phyloP scores from a whole-genome alignment of 208 protist species.

The Porcisia deanei region DNA sequence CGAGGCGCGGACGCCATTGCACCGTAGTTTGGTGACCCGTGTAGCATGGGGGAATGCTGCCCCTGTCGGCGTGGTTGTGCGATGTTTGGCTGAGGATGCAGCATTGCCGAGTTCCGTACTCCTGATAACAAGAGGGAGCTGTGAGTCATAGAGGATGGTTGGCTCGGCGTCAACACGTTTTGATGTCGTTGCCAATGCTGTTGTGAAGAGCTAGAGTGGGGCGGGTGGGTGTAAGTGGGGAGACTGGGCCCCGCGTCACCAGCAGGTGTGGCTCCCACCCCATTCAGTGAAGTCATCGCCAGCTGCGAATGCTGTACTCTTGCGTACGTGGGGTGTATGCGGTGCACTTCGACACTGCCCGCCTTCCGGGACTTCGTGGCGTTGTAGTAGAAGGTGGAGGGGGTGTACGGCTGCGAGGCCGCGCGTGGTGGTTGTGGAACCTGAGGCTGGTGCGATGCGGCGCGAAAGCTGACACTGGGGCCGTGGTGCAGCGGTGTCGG shows the following conservation, averaged over 20 bases:
- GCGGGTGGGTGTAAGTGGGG: background rate
- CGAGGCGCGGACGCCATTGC: background rate
- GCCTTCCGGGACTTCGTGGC: background rate
- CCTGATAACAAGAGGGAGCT: background rate
- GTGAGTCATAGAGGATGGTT: background rate
- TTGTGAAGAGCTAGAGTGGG: background rate
- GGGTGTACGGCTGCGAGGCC: slow-evolving; percentile 18
- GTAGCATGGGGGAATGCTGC: slow-evolving; percentile 5
- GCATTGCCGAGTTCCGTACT: background rate
- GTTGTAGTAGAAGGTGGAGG: slow-evolving; percentile 3
- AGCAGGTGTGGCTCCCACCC: background rate
- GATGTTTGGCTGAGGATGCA: background rate
- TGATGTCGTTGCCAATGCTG: background rate
- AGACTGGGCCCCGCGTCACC: background rate
- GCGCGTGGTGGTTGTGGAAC: slow-evolving; percentile 4
- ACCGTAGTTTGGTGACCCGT: background rate
- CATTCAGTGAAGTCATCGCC: background rate
- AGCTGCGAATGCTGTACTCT: slow-evolving; percentile 10
- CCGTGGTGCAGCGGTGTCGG: slow-evolving; percentile 17
- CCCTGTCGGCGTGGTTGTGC: background rate
- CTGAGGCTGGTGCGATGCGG: background rate
- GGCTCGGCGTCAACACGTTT: background rate
- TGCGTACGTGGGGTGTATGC: slow-evolving; percentile 1
- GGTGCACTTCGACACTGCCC: background rate
- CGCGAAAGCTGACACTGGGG: background rate